Evolutionary conservation across 2,329 filamentous ascomycete genomes (phyloP).

Genomic region (Fusarium devonianum): DNA sequence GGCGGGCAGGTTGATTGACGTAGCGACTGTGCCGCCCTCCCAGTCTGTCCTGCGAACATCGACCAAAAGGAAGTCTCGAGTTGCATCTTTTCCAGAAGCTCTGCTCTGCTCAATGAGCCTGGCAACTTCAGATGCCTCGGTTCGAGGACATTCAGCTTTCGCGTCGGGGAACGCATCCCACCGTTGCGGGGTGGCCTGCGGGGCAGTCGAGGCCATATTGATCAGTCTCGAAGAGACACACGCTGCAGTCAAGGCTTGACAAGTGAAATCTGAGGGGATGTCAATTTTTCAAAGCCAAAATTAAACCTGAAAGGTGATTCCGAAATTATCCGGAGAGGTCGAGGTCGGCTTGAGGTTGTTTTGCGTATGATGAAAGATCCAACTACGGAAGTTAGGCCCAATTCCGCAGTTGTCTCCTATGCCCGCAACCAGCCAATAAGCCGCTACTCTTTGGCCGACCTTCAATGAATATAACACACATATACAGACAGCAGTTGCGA

Average conservation of each 20-base stretch:
- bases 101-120: slow-evolving; percentile 50
- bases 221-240: not conserved
- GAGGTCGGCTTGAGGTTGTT: not conserved
- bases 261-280: not conserved
- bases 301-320: too few relatives aligned
- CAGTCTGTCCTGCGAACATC: slow-evolving; percentile 63
- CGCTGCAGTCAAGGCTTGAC: not conserved
- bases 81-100: slow-evolving; percentile 38
- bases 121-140: slow-evolving; percentile 52
- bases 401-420: not conserved
- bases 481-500: too few relatives aligned
- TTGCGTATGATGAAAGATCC: slow-evolving; percentile 9
- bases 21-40: slow-evolving; percentile 66
- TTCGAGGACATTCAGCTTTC: slow-evolving; percentile 46
- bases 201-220: slow-evolving; percentile 37
- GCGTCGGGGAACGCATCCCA: slow-evolving; percentile 54
- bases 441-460: not conserved
- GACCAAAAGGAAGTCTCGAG: slow-evolving; percentile 54
- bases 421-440: not conserved
- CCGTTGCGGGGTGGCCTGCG: slow-evolving; percentile 45
- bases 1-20: slow-evolving; percentile 65
- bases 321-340: not conserved
- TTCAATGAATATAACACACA: too few relatives aligned
- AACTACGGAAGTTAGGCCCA: slow-evolving; percentile 15
- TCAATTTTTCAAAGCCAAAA: not conserved